Percentiles rank a stretch among this genome's conserved stretches.
Conservation (phyloP, 2,329 filamentous ascomycete genomes). For the Magnaporthiopsis incrustans region DNA sequence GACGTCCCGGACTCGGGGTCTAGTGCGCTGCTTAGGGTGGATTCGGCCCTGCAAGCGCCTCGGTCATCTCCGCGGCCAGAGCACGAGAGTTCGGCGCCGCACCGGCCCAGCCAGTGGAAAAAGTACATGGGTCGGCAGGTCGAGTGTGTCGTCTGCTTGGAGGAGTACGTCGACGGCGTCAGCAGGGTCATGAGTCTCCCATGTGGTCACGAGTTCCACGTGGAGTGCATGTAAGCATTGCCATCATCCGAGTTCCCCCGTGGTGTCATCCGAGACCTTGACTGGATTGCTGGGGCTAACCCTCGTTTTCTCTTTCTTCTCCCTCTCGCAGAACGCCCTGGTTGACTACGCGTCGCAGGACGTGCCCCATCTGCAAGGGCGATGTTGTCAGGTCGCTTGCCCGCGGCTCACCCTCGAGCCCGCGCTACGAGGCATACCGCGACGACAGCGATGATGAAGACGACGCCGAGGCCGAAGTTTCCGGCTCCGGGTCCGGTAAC, state of each 20-base stretch:
- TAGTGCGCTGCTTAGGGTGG: constrained; percentile 28
- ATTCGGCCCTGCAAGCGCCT: constrained; percentile 31
- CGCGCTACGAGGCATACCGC: constrained; percentile 46
- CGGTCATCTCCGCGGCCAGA: constrained; percentile 24
- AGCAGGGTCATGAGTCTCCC: constrained; percentile 95
- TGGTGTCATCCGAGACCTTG: not conserved
- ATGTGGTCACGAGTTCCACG: constrained; percentile 97
- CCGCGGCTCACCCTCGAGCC: constrained; percentile 40
- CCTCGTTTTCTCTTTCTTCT: not conserved
- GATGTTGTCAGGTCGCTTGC: constrained; percentile 75
- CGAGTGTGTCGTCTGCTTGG: constrained; percentile 93
- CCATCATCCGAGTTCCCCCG: not conserved
- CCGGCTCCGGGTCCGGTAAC: not conserved
- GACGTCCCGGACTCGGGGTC: constrained; percentile 46
- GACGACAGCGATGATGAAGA: constrained; percentile 41
- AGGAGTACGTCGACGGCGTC: constrained; percentile 92
- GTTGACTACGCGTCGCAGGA: constrained; percentile 88
- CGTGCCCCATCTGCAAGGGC: constrained; percentile 98
- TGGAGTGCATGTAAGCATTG: constrained; percentile 85
- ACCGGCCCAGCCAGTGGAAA: constrained; percentile 49
- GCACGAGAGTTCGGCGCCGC: constrained; percentile 39
- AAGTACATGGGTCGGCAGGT: constrained; percentile 62
- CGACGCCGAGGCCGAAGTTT: constrained; percentile 19
- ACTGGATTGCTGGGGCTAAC: not conserved
- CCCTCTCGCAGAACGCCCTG: constrained; percentile 67